Conservation (phyloP, 2,329 filamentous ascomycete species). For the Epichloe uncinata region DNA sequence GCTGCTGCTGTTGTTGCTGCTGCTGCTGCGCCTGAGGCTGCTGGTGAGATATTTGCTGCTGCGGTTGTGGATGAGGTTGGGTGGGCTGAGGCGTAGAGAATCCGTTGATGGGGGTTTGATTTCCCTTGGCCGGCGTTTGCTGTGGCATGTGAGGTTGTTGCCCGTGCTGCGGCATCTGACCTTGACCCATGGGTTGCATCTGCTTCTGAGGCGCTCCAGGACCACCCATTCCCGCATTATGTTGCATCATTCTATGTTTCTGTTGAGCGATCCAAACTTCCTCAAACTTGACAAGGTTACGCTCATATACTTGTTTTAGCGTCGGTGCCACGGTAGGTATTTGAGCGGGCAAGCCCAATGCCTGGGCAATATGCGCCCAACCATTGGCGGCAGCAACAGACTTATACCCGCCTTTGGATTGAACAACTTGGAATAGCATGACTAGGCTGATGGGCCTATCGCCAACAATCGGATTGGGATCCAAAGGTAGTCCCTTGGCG, state of each 20-base stretch:
- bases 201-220: conserved; percentile 20
- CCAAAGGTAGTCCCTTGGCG: conserved; percentile 57
- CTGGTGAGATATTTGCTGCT: conserved; percentile 7
- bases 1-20: neutral
- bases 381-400: conserved; percentile 53
- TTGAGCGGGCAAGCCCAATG: conserved; percentile 50
- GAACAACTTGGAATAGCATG: conserved; percentile 62
- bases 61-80: conserved; percentile 7
- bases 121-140: conserved; percentile 28
- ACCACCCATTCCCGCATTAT: conserved; percentile 15
- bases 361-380: conserved; percentile 61
- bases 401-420: conserved; percentile 65
- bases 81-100: conserved; percentile 22
- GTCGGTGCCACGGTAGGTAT: conserved; percentile 54
- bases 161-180: conserved; percentile 19
- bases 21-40: neutral
- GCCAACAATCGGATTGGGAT: conserved; percentile 58
- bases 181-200: conserved; percentile 23
- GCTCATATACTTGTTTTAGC: conserved; percentile 60
- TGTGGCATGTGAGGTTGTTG: conserved; percentile 23
- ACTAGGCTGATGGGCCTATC: conserved; percentile 64
- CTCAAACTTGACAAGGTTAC: conserved; percentile 67
- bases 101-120: conserved; percentile 24
- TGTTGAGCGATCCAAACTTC: conserved; percentile 48
- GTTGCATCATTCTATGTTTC: conserved; percentile 37